A percentile compares a stretch with the other conserved stretches of the same genome.
phyloP scores from a whole-genome alignment of 2,329 filamentous ascomycete genomes.

The Clarireedia hainanense region DNA sequence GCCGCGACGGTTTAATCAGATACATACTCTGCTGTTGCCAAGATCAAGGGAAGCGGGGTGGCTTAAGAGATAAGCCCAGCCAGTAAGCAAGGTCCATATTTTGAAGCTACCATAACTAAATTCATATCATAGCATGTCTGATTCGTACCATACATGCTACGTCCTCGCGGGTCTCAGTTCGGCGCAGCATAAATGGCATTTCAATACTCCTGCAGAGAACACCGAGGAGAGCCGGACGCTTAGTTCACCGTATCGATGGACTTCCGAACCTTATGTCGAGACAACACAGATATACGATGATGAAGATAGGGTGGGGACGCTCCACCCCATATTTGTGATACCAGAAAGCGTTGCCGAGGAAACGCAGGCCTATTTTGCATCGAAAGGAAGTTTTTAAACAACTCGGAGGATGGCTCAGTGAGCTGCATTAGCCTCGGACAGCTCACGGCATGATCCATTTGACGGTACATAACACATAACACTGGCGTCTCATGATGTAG shows the following conservation, averaged over 20 bases:
- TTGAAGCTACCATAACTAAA: slow-evolving; percentile 13
- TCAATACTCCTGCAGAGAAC: slow-evolving; percentile 30
- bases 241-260: slow-evolving; percentile 32
- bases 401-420: background rate
- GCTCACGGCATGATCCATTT: background rate
- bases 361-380: slow-evolving; percentile 24
- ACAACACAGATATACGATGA: slow-evolving; percentile 61
- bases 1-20: slow-evolving; percentile 73
- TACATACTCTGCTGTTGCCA: slow-evolving; percentile 92
- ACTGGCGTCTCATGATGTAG: background rate
- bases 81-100: slow-evolving; percentile 51
- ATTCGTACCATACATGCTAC: slow-evolving; percentile 92
- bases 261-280: slow-evolving; percentile 36
- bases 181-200: slow-evolving; percentile 61
- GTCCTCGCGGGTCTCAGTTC: slow-evolving; percentile 79
- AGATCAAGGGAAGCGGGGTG: slow-evolving; percentile 60
- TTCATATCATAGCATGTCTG: slow-evolving; percentile 50
- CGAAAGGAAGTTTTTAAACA: slow-evolving; percentile 23
- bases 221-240: slow-evolving; percentile 27
- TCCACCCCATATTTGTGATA: slow-evolving; percentile 82
- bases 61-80: slow-evolving; percentile 87
- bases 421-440: background rate
- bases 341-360: slow-evolving; percentile 46
- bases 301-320: slow-evolving; percentile 57
- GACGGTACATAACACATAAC: background rate